Evolutionary conservation across 345 rosid species (phyloP).

Genomic region (Salix exigua): DNA sequence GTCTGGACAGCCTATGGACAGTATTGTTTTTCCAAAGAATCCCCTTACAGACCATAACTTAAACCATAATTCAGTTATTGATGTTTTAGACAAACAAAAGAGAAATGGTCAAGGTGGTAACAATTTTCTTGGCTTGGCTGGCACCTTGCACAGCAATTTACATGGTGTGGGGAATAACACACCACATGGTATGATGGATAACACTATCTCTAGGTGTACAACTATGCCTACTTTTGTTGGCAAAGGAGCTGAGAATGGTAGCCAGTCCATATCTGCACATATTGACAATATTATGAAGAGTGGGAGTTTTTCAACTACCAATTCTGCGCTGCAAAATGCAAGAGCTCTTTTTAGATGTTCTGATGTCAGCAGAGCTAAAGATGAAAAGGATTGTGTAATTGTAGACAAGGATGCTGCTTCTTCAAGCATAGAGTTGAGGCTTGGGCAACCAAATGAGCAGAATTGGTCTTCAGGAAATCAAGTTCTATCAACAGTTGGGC

Average conservation of each 20-base stretch:
- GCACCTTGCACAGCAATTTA: conserved; percentile 22
- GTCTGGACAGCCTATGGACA: conserved; percentile 21
- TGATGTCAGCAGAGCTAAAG: conserved; percentile 16
- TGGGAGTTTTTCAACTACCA: conserved; percentile 17
- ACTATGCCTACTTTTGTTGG: conserved; percentile 22
- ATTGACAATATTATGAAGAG: conserved; percentile 22
- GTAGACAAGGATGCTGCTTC: conserved; percentile 26
- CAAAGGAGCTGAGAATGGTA: conserved; percentile 26
- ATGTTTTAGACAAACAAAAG: conserved; percentile 23
- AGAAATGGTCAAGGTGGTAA: conserved; percentile 17
- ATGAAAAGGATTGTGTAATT: conserved; percentile 14
- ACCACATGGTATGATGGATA: not conserved
- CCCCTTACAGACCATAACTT: conserved; percentile 9
- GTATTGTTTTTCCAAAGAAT: conserved; percentile 12
- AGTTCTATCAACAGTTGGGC: conserved; percentile 18
- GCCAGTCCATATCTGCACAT: conserved; percentile 24
- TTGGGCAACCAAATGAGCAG: conserved; percentile 49
- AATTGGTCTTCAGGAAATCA: conserved; percentile 27
- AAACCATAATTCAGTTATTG: conserved; percentile 14
- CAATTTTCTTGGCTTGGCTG: conserved; percentile 22
- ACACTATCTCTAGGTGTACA: conserved; percentile 23
- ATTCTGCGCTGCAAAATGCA: conserved; percentile 17
- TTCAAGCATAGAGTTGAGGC: conserved; percentile 49
- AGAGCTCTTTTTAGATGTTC: conserved; percentile 11
- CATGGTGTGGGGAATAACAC: conserved; percentile 17